These are phyloP conservation scores for Mrakia blollopis DNA, from an alignment of 768 basidiomycete species.

Conservation along the genomic window DNA sequence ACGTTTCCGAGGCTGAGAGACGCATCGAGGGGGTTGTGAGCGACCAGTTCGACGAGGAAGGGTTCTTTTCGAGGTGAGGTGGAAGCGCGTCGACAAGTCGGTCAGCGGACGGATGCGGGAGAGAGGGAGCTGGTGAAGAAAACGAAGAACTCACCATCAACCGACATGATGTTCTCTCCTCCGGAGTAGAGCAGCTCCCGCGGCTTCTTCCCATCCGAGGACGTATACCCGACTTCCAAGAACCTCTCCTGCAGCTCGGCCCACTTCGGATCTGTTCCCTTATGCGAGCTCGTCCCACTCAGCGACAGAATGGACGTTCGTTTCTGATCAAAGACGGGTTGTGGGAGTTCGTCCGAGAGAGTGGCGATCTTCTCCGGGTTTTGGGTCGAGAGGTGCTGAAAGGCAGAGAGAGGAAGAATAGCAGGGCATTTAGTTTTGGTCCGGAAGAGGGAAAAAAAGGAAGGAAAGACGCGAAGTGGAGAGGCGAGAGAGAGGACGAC, in stretches of 20 bases:
- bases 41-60: slow-evolving; percentile 42
- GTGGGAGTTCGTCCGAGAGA: slow-evolving; percentile 56
- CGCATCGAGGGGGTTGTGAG: slow-evolving; percentile 45
- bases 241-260: slow-evolving; percentile 61
- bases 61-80: slow-evolving; percentile 34
- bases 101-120: no score
- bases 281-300: neutral
- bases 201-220: slow-evolving; percentile 37
- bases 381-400: slow-evolving; percentile 13
- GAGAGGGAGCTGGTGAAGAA: neutral
- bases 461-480: no score
- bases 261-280: slow-evolving; percentile 49
- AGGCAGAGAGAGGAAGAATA: neutral
- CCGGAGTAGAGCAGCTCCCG: slow-evolving; percentile 37
- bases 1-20: slow-evolving; percentile 39
- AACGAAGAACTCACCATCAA: neutral
- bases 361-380: slow-evolving; percentile 39
- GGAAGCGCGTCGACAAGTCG: neutral
- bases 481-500: neutral
- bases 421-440: neutral
- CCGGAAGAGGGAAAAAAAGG: neutral
- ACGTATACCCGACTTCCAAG: slow-evolving; percentile 47
- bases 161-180: neutral
- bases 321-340: slow-evolving; percentile 59
- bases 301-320: slow-evolving; percentile 53